Percentiles rank a stretch among this genome's conserved stretches.
Evolutionary conservation across 208 protist genomes (phyloP).

Genomic region (Crithidia fasciculata): DNA sequence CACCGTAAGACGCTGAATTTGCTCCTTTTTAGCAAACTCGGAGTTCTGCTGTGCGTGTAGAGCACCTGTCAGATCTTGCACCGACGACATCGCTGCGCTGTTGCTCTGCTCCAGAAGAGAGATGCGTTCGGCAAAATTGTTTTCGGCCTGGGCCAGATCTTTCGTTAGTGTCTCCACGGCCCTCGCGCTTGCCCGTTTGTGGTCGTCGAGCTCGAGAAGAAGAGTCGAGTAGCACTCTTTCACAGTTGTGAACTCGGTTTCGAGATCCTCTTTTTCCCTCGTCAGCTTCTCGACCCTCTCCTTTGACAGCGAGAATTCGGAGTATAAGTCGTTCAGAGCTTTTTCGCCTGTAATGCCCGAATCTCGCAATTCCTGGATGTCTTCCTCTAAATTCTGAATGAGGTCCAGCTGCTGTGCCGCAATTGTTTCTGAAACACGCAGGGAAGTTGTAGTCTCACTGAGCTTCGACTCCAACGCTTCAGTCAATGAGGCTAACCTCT

Average conservation of each 20-base stretch:
- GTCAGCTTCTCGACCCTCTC: conserved; percentile 27
- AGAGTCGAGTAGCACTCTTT: conserved; percentile 71
- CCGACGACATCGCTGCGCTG: conserved; percentile 21
- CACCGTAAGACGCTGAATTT: conserved; percentile 14
- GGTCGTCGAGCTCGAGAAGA: conserved; percentile 63
- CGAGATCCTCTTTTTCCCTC: conserved; percentile 46
- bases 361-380: conserved; percentile 44
- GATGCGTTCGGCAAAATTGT: conserved; percentile 21
- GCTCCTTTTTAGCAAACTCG: conserved; percentile 24
- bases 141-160: conserved; percentile 21
- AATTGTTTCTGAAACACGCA: conserved; percentile 16
- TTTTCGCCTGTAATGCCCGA: conserved; percentile 25
- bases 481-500: background rate
- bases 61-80: conserved; percentile 40
- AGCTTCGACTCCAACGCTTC: conserved; percentile 2
- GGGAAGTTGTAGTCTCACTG: background rate
- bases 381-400: conserved; percentile 50
- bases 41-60: conserved; percentile 31
- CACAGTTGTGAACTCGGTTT: conserved; percentile 53
- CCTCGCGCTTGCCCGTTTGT: conserved; percentile 29
- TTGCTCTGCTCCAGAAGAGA: conserved; percentile 35
- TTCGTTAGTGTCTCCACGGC: conserved; percentile 5
- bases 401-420: conserved; percentile 45
- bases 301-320: conserved; percentile 19
- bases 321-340: conserved; percentile 42